phyloP scores from a whole-genome alignment of 768 basidiomycete species.

The Dictyophora rubrovolvata region DNA sequence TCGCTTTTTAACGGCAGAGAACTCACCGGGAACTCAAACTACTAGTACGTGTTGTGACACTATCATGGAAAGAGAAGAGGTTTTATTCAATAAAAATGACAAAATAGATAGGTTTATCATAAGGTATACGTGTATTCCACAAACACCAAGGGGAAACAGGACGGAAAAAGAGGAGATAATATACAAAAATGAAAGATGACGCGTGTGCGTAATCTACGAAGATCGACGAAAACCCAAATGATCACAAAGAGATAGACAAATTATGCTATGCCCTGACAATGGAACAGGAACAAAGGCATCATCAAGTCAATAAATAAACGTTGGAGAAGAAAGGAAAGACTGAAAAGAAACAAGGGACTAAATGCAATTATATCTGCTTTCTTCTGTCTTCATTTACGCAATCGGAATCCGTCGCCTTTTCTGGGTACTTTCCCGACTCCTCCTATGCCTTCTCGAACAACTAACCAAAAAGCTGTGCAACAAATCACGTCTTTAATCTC shows the following conservation, averaged over 20 bases:
- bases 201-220: neutral
- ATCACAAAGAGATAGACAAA: too few species aligned
- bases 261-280: neutral
- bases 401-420: conserved; percentile 73
- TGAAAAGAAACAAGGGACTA: neutral
- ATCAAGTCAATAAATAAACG: neutral
- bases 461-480: conserved; percentile 82
- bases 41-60: too few species aligned
- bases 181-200: neutral
- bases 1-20: neutral
- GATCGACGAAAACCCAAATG: too few species aligned
- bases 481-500: conserved; percentile 91
- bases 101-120: neutral
- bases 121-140: neutral
- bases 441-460: conserved; percentile 87
- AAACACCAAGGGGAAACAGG: neutral
- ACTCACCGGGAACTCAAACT: too few species aligned
- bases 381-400: conserved; percentile 37
- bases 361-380: neutral
- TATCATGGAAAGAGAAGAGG: neutral
- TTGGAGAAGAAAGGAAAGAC: neutral
- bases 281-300: neutral
- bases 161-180: neutral
- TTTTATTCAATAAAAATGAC: neutral
- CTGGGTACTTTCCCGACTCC: conserved; percentile 72